Evolutionary conservation across 2,329 filamentous ascomycete genomes (phyloP).

Genomic region (Thielaviopsis punctulata): DNA sequence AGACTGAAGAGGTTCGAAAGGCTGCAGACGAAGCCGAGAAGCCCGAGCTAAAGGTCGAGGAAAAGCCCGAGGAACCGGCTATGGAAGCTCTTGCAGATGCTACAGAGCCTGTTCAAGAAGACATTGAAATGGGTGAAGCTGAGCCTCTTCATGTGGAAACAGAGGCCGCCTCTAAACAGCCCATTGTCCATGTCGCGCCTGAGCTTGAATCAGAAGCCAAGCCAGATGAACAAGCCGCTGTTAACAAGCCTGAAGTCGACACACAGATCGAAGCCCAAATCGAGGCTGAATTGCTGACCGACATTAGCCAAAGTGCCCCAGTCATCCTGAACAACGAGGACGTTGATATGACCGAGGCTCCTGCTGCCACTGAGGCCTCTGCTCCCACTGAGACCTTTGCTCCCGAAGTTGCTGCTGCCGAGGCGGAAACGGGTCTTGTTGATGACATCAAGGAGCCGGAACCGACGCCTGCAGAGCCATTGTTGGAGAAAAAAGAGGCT

Average conservation of each 20-base stretch:
- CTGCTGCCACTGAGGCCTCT: background rate
- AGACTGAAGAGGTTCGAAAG: no score
- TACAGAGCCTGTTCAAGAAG: no score
- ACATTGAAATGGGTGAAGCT: background rate
- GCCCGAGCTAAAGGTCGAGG: background rate
- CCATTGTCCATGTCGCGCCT: no score
- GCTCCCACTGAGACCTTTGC: background rate
- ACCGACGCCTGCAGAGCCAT: background rate
- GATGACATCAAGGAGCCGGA: background rate
- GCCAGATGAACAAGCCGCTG: background rate
- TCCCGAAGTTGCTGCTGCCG: background rate
- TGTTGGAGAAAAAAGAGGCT: background rate
- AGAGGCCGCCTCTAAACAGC: no score
- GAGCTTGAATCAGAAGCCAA: no score
- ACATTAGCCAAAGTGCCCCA: background rate
- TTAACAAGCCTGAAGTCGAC: background rate
- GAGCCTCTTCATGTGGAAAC: no score
- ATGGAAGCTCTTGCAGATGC: no score
- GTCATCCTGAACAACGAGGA: slow-evolving; percentile 14
- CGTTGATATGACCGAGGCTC: slow-evolving; percentile 15
- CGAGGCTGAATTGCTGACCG: background rate
- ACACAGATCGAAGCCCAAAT: background rate
- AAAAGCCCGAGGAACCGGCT: background rate
- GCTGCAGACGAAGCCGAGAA: background rate
- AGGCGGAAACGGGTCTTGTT: slow-evolving; percentile 1